These are phyloP conservation scores for Diutina catenulata DNA, from an alignment of 1,139 yeast genomes.

Conservation along the genomic window DNA sequence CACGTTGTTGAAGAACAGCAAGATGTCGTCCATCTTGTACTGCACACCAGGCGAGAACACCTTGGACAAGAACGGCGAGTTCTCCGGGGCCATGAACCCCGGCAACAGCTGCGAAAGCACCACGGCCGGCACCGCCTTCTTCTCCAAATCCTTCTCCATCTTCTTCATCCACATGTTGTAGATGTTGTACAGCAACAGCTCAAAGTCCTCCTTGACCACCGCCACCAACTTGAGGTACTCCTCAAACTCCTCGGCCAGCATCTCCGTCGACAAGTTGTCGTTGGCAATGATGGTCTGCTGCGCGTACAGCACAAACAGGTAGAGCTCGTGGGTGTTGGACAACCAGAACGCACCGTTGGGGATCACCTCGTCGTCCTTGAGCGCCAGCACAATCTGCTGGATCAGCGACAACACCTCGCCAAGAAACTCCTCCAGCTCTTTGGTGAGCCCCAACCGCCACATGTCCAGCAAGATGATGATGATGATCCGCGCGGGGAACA, in stretches of 20 bases:
- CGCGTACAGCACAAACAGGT: constrained; percentile 90
- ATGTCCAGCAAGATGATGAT: constrained; percentile 88
- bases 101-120: constrained; percentile 92
- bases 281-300: constrained; percentile 81
- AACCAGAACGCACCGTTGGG: constrained; percentile 97
- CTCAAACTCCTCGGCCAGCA: constrained; percentile 84
- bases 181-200: constrained; percentile 83
- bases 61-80: constrained; percentile 74
- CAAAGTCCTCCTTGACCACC: constrained; percentile 89
- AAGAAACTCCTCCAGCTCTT: constrained; percentile 81
- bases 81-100: constrained; percentile 87
- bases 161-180: constrained; percentile 98
- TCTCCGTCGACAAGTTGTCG: constrained; percentile 66
- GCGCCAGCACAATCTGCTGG: constrained; percentile 60
- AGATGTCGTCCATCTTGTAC: constrained; percentile 90
- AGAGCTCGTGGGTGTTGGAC: constrained; percentile 90
- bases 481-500: constrained; percentile 93
- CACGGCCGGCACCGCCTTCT: constrained; percentile 88
- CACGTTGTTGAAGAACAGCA: constrained; percentile 81
- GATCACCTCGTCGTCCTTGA: constrained; percentile 79
- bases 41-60: constrained; percentile 65
- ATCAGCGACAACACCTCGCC: constrained; percentile 86
- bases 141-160: constrained; percentile 82
- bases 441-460: constrained; percentile 96
- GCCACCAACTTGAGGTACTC: constrained; percentile 85